Percentiles rank a stretch among this genome's conserved stretches.
Conservation (phyloP, 352 stramenopile genomes). For the Phytophthora fragariae region DNA sequence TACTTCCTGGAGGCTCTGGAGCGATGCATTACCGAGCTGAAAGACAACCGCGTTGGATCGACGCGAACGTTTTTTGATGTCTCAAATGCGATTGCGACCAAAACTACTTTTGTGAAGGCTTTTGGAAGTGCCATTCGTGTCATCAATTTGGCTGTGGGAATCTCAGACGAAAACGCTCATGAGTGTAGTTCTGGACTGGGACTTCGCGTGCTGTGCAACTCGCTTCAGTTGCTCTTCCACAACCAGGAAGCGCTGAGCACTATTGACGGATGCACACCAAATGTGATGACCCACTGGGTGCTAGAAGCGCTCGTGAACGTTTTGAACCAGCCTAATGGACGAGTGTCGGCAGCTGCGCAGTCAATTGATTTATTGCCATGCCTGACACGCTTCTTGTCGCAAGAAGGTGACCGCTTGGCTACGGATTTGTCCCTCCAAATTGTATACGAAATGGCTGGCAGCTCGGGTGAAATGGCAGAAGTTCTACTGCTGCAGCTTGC, state of each 20-base stretch:
- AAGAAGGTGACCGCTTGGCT: slow-evolving; percentile 70
- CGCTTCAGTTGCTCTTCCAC: slow-evolving; percentile 78
- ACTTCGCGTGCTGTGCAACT: slow-evolving; percentile 77
- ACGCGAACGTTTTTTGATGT: slow-evolving; percentile 59
- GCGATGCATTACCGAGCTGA: slow-evolving; percentile 81
- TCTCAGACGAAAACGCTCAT: slow-evolving; percentile 82
- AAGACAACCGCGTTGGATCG: slow-evolving; percentile 53
- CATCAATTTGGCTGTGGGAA: slow-evolving; percentile 75
- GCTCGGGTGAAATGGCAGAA: slow-evolving; percentile 83
- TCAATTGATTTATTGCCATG: slow-evolving; percentile 85
- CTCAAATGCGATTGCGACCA: slow-evolving; percentile 65
- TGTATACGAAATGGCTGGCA: slow-evolving; percentile 84
- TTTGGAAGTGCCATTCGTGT: slow-evolving; percentile 80
- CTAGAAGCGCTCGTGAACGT: slow-evolving; percentile 85
- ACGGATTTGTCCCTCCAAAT: slow-evolving; percentile 85
- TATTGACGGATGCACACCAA: slow-evolving; percentile 68
- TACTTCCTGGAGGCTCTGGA: slow-evolving; percentile 81
- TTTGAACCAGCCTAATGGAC: slow-evolving; percentile 82
- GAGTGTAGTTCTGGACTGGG: slow-evolving; percentile 78
- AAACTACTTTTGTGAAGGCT: slow-evolving; percentile 66
- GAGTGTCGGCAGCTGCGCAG: slow-evolving; percentile 80
- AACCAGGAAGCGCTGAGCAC: slow-evolving; percentile 66
- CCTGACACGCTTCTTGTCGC: slow-evolving; percentile 76
- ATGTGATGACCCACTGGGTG: slow-evolving; percentile 80
- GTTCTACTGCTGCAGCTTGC: slow-evolving; percentile 81